Evolutionary conservation across 345 rosid genomes (phyloP).

Genomic region (Populus nigra): DNA sequence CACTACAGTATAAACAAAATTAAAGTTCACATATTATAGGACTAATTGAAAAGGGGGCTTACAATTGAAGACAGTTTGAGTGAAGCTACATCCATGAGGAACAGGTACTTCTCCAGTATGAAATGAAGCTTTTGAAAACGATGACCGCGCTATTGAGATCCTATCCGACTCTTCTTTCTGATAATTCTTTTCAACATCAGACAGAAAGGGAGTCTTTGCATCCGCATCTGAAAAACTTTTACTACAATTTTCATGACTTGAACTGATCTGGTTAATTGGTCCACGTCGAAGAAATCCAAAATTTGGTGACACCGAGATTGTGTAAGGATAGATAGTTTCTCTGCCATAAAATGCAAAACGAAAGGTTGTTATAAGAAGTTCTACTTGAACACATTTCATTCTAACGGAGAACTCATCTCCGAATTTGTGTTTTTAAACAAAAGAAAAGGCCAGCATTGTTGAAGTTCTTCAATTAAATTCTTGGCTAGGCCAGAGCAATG

Average conservation of each 20-base stretch:
- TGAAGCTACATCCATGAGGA: slow-evolving; percentile 72
- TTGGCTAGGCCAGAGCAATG: too few species aligned
- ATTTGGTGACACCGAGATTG: slow-evolving; percentile 67
- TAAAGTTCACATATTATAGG: too few species aligned
- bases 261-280: slow-evolving; percentile 34
- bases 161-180: slow-evolving; percentile 38
- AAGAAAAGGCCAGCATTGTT: too few species aligned
- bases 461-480: too few species aligned
- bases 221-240: slow-evolving; percentile 53
- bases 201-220: slow-evolving; percentile 48
- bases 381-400: too few species aligned
- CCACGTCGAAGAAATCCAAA: slow-evolving; percentile 46
- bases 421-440: too few species aligned
- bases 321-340: slow-evolving; percentile 70
- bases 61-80: slow-evolving; percentile 88
- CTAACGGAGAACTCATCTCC: too few species aligned
- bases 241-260: slow-evolving; percentile 26
- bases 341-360: slow-evolving; percentile 30
- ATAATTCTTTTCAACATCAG: slow-evolving; percentile 33
- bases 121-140: slow-evolving; percentile 62
- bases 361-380: too few species aligned
- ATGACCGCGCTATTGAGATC: slow-evolving; percentile 53
- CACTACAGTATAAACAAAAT: too few species aligned
- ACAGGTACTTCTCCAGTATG: slow-evolving; percentile 55
- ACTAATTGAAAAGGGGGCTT: slow-evolving; percentile 6